Conservation (phyloP, 768 basidiomycete genomes). For the Suillus fuscotomentosus region DNA sequence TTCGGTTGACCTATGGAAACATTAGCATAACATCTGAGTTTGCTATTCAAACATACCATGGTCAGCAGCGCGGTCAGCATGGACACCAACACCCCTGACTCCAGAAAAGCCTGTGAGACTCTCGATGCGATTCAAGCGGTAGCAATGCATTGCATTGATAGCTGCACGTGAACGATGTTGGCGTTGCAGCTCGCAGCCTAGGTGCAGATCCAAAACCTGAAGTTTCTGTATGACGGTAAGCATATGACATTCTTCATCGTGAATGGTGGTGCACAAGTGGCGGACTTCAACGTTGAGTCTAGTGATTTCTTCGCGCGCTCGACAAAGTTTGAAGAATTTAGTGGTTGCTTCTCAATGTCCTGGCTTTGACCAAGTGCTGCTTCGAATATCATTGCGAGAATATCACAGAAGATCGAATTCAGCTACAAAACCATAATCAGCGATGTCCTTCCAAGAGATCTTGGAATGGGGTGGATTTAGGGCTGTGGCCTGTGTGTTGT, state of each 20-base stretch:
- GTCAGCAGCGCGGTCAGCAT: no score
- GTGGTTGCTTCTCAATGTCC: constrained; percentile 21
- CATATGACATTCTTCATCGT: constrained; percentile 17
- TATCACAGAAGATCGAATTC: neutral
- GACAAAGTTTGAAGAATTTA: constrained; percentile 24
- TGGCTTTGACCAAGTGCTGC: neutral
- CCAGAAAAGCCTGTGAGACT: neutral
- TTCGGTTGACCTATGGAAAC: no score
- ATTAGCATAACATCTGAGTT: no score
- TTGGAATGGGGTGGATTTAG: neutral
- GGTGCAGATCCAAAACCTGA: neutral
- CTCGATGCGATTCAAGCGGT: neutral
- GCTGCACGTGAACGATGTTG: neutral
- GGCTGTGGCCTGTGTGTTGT: constrained; percentile 8
- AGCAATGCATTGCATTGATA: neutral
- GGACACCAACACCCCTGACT: neutral
- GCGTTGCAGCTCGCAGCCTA: constrained; percentile 5
- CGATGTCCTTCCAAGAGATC: constrained; percentile 1
- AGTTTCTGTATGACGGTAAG: neutral
- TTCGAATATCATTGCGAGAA: neutral
- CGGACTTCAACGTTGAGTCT: constrained; percentile 32
- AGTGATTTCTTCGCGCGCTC: constrained; percentile 31
- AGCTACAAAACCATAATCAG: constrained; percentile 3
- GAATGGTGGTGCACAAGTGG: constrained; percentile 15
- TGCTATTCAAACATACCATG: no score